Evolutionary conservation across 2,329 filamentous ascomycete genomes (phyloP).

Genomic region (Karstenula rhodostoma): DNA sequence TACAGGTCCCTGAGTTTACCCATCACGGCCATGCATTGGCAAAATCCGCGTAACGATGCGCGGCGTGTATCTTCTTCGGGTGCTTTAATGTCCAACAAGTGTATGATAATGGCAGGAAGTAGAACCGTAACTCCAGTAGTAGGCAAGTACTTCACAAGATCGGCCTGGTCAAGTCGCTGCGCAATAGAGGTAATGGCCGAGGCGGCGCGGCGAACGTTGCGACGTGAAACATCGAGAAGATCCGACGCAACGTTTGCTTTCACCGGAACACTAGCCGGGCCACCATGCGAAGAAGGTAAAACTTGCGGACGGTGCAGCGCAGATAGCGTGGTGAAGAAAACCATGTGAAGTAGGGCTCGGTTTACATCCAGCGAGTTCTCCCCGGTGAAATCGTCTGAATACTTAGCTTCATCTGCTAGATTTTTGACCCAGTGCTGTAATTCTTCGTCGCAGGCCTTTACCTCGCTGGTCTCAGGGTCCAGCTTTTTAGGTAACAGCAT

Average conservation of each 20-base stretch:
- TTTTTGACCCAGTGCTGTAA: constrained; percentile 79
- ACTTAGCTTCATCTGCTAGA: constrained; percentile 75
- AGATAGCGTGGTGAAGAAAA: constrained; percentile 90
- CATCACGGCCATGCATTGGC: constrained; percentile 91
- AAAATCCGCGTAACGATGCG: constrained; percentile 80
- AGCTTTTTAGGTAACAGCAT: constrained; percentile 92
- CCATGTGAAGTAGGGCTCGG: constrained; percentile 88
- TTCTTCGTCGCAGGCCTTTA: constrained; percentile 80
- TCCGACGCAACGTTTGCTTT: constrained; percentile 59
- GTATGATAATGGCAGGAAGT: constrained; percentile 91
- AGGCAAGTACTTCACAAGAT: constrained; percentile 80
- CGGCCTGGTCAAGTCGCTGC: constrained; percentile 74
- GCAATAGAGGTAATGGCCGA: constrained; percentile 86
- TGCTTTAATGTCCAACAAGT: constrained; percentile 90
- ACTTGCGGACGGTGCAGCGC: constrained; percentile 92
- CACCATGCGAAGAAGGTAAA: constrained; percentile 73
- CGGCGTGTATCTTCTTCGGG: constrained; percentile 75
- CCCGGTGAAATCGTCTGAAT: constrained; percentile 67
- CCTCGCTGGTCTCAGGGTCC: constrained; percentile 80
- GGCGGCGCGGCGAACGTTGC: constrained; percentile 83
- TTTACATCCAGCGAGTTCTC: constrained; percentile 74
- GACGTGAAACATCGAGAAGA: constrained; percentile 81
- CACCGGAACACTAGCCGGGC: constrained; percentile 55
- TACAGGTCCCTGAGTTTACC: constrained; percentile 88
- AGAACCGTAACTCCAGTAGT: constrained; percentile 92